phyloP scores from a whole-genome alignment of 1,284 basidiomycete species.

The Rhodotorula sp. region DNA sequence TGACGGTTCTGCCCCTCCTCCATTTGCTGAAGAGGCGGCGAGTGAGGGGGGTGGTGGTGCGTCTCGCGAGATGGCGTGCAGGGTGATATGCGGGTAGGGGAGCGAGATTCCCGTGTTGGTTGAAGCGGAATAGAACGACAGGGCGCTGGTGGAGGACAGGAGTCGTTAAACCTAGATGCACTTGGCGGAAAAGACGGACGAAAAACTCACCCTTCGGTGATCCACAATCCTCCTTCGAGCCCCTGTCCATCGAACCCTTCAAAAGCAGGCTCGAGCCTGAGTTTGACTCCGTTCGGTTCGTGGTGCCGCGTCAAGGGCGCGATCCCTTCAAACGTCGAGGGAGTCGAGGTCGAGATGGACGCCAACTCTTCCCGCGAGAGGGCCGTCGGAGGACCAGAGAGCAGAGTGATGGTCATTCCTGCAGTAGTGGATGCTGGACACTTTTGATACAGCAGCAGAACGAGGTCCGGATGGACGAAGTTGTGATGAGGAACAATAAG shows the following conservation, averaged over 20 bases:
- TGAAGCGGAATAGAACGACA: slow-evolving; percentile 69
- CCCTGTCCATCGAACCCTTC: slow-evolving; percentile 57
- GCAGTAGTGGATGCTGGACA: not conserved
- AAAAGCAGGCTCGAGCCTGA: slow-evolving; percentile 66
- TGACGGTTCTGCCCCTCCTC: slow-evolving; percentile 38
- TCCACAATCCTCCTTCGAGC: slow-evolving; percentile 63
- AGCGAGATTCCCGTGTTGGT: slow-evolving; percentile 64
- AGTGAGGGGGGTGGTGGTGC: slow-evolving; percentile 38
- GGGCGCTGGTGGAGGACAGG: slow-evolving; percentile 55
- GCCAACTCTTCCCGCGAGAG: slow-evolving; percentile 73
- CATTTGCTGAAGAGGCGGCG: not conserved
- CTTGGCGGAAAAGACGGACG: not conserved
- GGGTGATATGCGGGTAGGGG: slow-evolving; percentile 76
- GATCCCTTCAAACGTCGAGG: slow-evolving; percentile 73
- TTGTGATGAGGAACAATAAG: too few species aligned
- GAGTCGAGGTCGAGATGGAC: slow-evolving; percentile 74
- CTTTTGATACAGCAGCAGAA: not conserved
- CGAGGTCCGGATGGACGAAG: not conserved
- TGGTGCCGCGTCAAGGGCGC: slow-evolving; percentile 72
- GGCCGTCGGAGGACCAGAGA: slow-evolving; percentile 58
- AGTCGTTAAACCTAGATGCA: too few species aligned
- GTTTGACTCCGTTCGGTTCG: slow-evolving; percentile 62
- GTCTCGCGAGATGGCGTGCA: slow-evolving; percentile 79
- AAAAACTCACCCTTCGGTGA: slow-evolving; percentile 70
- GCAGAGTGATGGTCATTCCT: slow-evolving; percentile 48